These are phyloP conservation scores for Tolypocladium guangdongense DNA, from an alignment of 2,329 filamentous ascomycete genomes.

Conservation along the genomic window DNA sequence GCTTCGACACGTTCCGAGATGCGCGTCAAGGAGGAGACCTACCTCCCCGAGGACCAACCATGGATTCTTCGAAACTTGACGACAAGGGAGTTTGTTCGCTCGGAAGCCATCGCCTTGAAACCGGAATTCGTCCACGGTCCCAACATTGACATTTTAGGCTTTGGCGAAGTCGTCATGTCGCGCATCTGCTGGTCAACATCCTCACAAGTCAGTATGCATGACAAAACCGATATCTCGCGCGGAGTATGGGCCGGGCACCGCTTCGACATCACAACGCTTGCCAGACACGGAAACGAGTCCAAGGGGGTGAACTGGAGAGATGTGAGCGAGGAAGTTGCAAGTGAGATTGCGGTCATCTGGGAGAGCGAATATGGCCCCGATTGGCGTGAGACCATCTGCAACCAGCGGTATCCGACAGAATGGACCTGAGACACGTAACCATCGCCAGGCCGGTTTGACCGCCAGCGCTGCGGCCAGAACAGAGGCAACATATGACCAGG, in stretches of 20 bases:
- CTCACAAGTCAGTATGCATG: neutral
- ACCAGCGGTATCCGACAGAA: no score
- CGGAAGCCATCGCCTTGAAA: slow-evolving; percentile 3
- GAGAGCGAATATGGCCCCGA: neutral
- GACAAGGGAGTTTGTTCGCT: slow-evolving; percentile 4
- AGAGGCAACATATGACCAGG: no score
- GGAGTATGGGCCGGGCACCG: slow-evolving; percentile 6
- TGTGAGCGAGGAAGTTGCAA: slow-evolving; percentile 3
- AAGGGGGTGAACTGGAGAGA: neutral
- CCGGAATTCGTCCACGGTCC: slow-evolving; percentile 5
- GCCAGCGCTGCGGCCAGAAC: no score
- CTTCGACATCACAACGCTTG: slow-evolving; percentile 4
- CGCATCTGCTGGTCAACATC: slow-evolving; percentile 5
- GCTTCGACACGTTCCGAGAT: no score
- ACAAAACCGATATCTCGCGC: neutral
- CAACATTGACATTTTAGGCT: slow-evolving; percentile 1
- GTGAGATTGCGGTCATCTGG: slow-evolving; percentile 1
- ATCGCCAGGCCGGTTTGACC: no score
- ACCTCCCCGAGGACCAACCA: neutral
- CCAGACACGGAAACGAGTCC: neutral
- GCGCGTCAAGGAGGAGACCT: no score
- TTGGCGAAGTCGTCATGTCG: slow-evolving; percentile 4
- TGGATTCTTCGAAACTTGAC: slow-evolving; percentile 7
- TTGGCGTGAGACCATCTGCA: no score
- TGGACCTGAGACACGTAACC: no score